phyloP scores from a whole-genome alignment of 1,139 yeast species.

The Taphrina betulina region DNA sequence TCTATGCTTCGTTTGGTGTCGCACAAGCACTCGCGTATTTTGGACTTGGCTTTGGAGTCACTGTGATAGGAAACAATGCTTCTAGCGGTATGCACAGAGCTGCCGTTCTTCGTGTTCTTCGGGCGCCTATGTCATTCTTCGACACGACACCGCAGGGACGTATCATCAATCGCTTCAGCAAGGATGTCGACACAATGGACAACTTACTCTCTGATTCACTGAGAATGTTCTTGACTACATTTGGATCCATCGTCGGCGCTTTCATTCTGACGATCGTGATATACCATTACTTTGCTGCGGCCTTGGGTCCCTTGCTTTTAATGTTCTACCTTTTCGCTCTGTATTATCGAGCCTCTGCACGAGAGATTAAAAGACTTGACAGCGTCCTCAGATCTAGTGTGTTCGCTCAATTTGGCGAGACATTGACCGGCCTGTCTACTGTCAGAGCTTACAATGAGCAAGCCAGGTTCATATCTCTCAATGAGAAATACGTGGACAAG shows the following conservation, averaged over 20 bases:
- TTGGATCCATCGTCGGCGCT: constrained; percentile 61
- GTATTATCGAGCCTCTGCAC: constrained; percentile 72
- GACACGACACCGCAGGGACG: constrained; percentile 73
- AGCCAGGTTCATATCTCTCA: constrained; percentile 53
- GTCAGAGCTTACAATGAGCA: constrained; percentile 60
- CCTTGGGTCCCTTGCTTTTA: constrained; percentile 58
- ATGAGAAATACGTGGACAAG: constrained; percentile 54
- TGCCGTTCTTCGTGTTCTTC: constrained; percentile 65
- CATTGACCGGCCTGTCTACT: constrained; percentile 67
- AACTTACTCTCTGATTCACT: constrained; percentile 53
- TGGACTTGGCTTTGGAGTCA: constrained; percentile 43
- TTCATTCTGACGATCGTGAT: constrained; percentile 66
- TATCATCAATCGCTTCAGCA: constrained; percentile 67
- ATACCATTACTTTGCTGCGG: constrained; percentile 73
- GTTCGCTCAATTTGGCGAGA: constrained; percentile 73
- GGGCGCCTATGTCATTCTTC: constrained; percentile 69
- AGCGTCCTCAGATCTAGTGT: constrained; percentile 73
- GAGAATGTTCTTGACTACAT: constrained; percentile 52
- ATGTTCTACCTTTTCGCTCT: constrained; percentile 55
- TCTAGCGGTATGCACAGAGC: constrained; percentile 44
- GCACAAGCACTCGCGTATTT: constrained; percentile 45
- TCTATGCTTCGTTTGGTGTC: constrained; percentile 58
- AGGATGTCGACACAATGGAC: constrained; percentile 67
- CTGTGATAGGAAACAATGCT: constrained; percentile 49
- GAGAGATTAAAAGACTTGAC: constrained; percentile 81